Conservation (phyloP, 192 early-diverging fungal species). For the Dimargaris cristalligena region DNA sequence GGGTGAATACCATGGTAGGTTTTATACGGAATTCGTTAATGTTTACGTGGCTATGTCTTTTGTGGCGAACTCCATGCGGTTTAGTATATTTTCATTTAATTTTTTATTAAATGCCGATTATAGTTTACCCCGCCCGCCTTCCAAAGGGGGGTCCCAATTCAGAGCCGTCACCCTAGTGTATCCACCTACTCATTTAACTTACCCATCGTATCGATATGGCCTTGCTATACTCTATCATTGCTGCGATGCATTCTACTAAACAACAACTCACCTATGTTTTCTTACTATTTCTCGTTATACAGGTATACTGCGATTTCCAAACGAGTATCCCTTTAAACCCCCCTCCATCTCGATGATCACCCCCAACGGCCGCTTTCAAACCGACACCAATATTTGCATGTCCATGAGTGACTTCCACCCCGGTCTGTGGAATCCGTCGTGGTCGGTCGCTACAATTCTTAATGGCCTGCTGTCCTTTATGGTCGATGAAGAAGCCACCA, state of each 20-base stretch:
- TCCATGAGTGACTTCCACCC: constrained; percentile 96
- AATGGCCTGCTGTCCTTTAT: constrained; percentile 93
- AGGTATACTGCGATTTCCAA: constrained; percentile 69
- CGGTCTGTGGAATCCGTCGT: constrained; percentile 88
- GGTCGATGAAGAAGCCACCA: constrained; percentile 87
- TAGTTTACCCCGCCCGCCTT: not conserved
- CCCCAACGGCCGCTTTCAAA: constrained; percentile 72
- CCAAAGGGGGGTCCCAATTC: too few species aligned
- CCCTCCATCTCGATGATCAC: constrained; percentile 72
- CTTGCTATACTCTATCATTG: too few species aligned
- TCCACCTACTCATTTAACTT: too few species aligned
- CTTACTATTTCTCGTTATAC: constrained; percentile 9
- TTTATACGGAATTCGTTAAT: not conserved
- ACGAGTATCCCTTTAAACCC: constrained; percentile 93
- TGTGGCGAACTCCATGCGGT: not conserved
- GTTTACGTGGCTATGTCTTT: not conserved
- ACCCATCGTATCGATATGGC: too few species aligned
- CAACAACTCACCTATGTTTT: not conserved
- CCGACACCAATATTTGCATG: constrained; percentile 79
- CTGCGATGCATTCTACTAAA: not conserved
- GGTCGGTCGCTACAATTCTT: constrained; percentile 93
- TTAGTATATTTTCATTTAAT: not conserved
- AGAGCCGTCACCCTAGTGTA: too few species aligned
- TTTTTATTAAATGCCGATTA: not conserved
- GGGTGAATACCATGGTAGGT: constrained; percentile 87